Evolutionary conservation across 1,284 basidiomycete species (phyloP).

Genomic region (Apiotrichum domesticum): DNA sequence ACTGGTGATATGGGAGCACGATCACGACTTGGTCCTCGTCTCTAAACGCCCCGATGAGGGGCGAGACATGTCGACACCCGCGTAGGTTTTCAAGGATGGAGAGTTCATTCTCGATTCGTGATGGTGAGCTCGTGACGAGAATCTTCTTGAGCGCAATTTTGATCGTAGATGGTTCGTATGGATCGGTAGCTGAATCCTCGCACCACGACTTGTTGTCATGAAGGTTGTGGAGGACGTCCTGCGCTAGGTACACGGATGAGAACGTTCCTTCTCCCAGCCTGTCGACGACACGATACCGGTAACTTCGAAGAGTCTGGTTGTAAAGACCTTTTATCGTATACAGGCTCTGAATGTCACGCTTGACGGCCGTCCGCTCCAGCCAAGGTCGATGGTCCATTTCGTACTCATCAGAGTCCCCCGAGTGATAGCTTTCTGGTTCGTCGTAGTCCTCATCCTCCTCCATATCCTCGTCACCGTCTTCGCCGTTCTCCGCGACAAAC

Average conservation of each 20-base stretch:
- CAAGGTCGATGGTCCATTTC: constrained; percentile 48
- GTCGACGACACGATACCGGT: constrained; percentile 75
- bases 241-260: constrained; percentile 95
- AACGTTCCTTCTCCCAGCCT: constrained; percentile 94
- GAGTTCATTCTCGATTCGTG: constrained; percentile 89
- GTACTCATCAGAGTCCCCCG: constrained; percentile 41
- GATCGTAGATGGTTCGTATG: constrained; percentile 32
- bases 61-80: constrained; percentile 75
- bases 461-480: constrained; percentile 1
- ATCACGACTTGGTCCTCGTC: constrained; percentile 88
- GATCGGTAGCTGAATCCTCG: constrained; percentile 45
- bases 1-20: constrained; percentile 88
- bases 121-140: constrained; percentile 90
- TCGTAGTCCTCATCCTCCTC: constrained; percentile 13
- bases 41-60: constrained; percentile 91
- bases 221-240: constrained; percentile 67
- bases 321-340: constrained; percentile 21
- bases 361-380: constrained; percentile 70
- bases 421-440: constrained; percentile 33
- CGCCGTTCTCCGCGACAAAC: background rate
- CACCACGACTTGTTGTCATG: constrained; percentile 81
- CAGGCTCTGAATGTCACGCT: constrained; percentile 61
- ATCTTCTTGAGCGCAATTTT: constrained; percentile 96
- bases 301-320: constrained; percentile 4
- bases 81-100: constrained; percentile 74